Evolutionary conservation across 805 yeast genomes (phyloP).

Genomic region (Debaryomyces castellii): DNA sequence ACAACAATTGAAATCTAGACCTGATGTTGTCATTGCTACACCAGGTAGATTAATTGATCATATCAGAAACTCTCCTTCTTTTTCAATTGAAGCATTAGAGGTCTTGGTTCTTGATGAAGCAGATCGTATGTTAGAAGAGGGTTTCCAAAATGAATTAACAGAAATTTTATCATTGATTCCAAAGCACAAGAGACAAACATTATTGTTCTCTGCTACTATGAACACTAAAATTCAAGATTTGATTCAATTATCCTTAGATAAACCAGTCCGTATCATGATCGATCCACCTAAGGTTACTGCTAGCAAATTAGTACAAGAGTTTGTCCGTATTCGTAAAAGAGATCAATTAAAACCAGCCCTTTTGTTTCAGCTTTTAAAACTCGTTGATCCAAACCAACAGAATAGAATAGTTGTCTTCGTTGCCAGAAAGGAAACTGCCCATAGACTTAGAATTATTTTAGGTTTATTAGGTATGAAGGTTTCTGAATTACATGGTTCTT

Average conservation of each 20-base stretch:
- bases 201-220: slow-evolving; percentile 97
- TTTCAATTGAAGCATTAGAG: slow-evolving; percentile 87
- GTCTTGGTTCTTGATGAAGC: slow-evolving; percentile 95
- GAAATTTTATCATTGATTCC: slow-evolving; percentile 89
- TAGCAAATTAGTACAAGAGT: slow-evolving; percentile 85
- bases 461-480: slow-evolving; percentile 77
- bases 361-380: slow-evolving; percentile 66
- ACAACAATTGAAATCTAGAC: slow-evolving; percentile 86
- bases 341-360: slow-evolving; percentile 83
- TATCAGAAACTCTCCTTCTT: slow-evolving; percentile 90
- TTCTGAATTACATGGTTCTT: slow-evolving; percentile 79
- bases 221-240: slow-evolving; percentile 86
- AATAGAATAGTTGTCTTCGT: slow-evolving; percentile 87
- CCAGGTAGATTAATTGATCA: slow-evolving; percentile 99
- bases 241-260: slow-evolving; percentile 81
- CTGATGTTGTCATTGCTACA: slow-evolving; percentile 95
- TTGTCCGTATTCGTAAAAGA: slow-evolving; percentile 90
- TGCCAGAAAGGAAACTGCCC: slow-evolving; percentile 88
- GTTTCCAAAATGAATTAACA: slow-evolving; percentile 91
- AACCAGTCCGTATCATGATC: slow-evolving; percentile 93
- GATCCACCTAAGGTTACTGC: slow-evolving; percentile 97
- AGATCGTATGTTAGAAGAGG: slow-evolving; percentile 98
- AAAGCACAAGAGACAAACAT: slow-evolving; percentile 80
- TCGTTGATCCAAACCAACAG: slow-evolving; percentile 59
- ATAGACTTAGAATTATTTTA: slow-evolving; percentile 70